These are phyloP conservation scores for Amauroascus verrucosus DNA, from an alignment of 2,329 filamentous ascomycete genomes.

Conservation along the genomic window DNA sequence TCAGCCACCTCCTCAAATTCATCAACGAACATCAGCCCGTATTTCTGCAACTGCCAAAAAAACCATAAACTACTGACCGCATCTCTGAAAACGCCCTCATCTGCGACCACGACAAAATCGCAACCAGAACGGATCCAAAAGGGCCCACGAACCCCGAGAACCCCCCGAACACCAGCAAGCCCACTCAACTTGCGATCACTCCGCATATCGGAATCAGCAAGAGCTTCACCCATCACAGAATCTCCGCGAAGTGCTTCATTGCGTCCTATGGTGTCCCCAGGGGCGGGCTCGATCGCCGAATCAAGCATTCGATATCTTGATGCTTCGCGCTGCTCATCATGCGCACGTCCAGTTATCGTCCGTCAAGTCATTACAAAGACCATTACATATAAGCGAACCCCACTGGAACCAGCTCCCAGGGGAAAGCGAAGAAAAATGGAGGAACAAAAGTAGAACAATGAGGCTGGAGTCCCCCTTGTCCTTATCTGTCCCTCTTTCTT, in stretches of 20 bases:
- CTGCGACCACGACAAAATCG: slow-evolving; percentile 34
- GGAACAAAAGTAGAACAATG: slow-evolving; percentile 12
- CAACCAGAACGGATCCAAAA: slow-evolving; percentile 42
- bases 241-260: slow-evolving; percentile 58
- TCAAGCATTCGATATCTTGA: slow-evolving; percentile 57
- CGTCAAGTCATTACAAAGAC: slow-evolving; percentile 89
- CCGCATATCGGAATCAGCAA: slow-evolving; percentile 63
- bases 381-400: slow-evolving; percentile 61
- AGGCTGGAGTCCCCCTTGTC: not conserved
- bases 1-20: slow-evolving; percentile 28
- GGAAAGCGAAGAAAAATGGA: slow-evolving; percentile 74
- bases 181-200: slow-evolving; percentile 44
- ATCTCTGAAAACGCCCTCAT: slow-evolving; percentile 50
- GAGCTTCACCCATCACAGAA: slow-evolving; percentile 53
- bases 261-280: slow-evolving; percentile 66
- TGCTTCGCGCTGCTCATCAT: slow-evolving; percentile 48
- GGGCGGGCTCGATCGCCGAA: slow-evolving; percentile 66
- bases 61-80: slow-evolving; percentile 46
- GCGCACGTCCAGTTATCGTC: slow-evolving; percentile 54
- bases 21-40: slow-evolving; percentile 30
- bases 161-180: slow-evolving; percentile 41
- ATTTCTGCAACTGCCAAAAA: slow-evolving; percentile 45
- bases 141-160: slow-evolving; percentile 50
- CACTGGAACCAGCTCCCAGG: slow-evolving; percentile 77
- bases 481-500: not conserved